phyloP scores from a whole-genome alignment of 495 filamentous ascomycete genomes.

The Penicillium longicatenatum region DNA sequence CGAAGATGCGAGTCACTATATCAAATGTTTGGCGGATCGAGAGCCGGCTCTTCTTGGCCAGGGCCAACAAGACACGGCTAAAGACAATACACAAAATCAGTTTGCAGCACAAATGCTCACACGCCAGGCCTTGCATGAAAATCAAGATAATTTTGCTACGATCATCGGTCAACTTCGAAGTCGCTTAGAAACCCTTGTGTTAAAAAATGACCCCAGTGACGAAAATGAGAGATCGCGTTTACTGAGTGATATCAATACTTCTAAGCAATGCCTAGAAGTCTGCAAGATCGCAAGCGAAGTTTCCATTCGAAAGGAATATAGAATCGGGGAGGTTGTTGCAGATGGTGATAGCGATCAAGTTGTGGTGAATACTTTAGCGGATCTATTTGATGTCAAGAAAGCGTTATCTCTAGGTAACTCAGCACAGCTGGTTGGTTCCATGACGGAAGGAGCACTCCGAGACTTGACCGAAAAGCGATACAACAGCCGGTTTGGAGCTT shows the following conservation, averaged over 20 bases:
- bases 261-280: conserved; percentile 36
- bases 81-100: not conserved
- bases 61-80: not conserved
- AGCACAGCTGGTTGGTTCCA: conserved; percentile 35
- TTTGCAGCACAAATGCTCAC: conserved; percentile 11
- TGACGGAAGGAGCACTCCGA: conserved; percentile 26
- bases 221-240: conserved; percentile 27
- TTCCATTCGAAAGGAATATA: conserved; percentile 32
- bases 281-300: conserved; percentile 35
- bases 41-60: conserved; percentile 14
- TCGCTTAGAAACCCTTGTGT: conserved; percentile 26
- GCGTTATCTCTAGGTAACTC: conserved; percentile 27
- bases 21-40: conserved; percentile 13
- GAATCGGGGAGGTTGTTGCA: conserved; percentile 33
- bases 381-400: conserved; percentile 37
- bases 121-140: conserved; percentile 22
- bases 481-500: conserved; percentile 33
- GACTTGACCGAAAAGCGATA: conserved; percentile 32
- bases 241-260: conserved; percentile 31
- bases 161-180: conserved; percentile 28
- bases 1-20: conserved; percentile 8
- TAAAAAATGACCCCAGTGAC: conserved; percentile 17
- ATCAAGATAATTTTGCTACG: conserved; percentile 22
- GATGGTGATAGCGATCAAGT: conserved; percentile 37
- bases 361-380: conserved; percentile 36